Conservation (phyloP, 2,329 filamentous ascomycete genomes). For the Raffaelea arxii region DNA sequence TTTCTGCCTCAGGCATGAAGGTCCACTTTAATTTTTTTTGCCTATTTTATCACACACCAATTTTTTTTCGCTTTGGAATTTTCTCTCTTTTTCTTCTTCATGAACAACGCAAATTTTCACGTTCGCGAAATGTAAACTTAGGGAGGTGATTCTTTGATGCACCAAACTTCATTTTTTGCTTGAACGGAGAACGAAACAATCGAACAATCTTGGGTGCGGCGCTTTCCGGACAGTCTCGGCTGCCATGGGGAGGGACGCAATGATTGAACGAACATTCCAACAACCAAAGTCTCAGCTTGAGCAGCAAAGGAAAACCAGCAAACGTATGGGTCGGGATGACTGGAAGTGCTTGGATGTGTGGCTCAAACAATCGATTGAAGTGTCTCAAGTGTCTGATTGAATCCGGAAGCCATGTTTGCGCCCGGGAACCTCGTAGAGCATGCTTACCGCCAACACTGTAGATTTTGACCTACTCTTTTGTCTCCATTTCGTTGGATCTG, state of each 20-base stretch:
- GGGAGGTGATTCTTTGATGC: constrained; percentile 28
- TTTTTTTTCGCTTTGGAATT: constrained; percentile 11
- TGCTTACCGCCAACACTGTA: too few relatives aligned
- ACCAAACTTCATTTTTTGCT: constrained; percentile 28
- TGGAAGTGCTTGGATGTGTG: too few relatives aligned
- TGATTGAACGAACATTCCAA: constrained; percentile 37
- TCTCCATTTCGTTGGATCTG: too few relatives aligned
- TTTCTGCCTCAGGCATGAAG: not conserved
- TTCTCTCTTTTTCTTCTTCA: constrained; percentile 23
- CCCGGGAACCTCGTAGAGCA: too few relatives aligned
- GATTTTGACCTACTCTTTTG: too few relatives aligned
- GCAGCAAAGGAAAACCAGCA: too few relatives aligned
- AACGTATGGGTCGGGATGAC: too few relatives aligned
- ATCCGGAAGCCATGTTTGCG: too few relatives aligned
- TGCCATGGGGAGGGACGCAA: constrained; percentile 37
- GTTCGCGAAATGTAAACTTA: constrained; percentile 29
- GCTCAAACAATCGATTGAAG: too few relatives aligned
- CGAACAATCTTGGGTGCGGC: constrained; percentile 43
- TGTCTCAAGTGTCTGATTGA: too few relatives aligned
- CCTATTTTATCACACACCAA: constrained; percentile 5
- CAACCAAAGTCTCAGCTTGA: too few relatives aligned
- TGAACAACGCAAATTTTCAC: constrained; percentile 39
- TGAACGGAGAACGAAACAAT: constrained; percentile 35
- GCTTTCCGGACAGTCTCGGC: constrained; percentile 32
- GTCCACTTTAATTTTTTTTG: not conserved